These are phyloP conservation scores for Rhinocladiella similis DNA, from an alignment of 2,329 filamentous ascomycete species.

Conservation along the genomic window DNA sequence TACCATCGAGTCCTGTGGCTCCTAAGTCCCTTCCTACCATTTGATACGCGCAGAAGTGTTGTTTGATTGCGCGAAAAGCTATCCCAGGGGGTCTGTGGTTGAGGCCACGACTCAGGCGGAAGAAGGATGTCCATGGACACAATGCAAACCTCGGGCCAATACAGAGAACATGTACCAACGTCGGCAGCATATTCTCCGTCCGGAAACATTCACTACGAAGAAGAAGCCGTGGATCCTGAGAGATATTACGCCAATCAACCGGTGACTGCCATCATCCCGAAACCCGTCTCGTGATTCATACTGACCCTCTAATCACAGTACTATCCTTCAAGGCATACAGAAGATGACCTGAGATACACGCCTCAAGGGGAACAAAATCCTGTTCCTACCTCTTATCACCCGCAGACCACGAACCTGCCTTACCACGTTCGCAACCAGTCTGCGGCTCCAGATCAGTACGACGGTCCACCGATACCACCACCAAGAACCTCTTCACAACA, in stretches of 20 bases:
- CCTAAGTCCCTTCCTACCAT: not conserved
- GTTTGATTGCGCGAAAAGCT: not conserved
- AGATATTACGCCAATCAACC: constrained; percentile 20
- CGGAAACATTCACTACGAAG: constrained; percentile 15
- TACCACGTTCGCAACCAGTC: constrained; percentile 35
- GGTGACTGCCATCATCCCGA: constrained; percentile 8
- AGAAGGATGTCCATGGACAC: constrained; percentile 22
- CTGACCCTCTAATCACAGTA: constrained; percentile 14
- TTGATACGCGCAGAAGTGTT: not conserved
- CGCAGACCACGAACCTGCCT: constrained; percentile 17
- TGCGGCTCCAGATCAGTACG: constrained; percentile 53
- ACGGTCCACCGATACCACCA: constrained; percentile 67
- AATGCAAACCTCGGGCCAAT: constrained; percentile 21
- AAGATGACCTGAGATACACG: constrained; percentile 12
- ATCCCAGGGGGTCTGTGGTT: constrained; percentile 5
- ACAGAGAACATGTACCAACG: constrained; percentile 16
- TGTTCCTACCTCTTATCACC: constrained; percentile 13
- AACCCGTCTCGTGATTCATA: not conserved
- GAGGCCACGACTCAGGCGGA: constrained; percentile 9
- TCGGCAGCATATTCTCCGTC: constrained; percentile 15
- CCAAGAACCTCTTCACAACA: constrained; percentile 79
- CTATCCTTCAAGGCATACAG: constrained; percentile 12
- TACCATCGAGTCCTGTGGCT: not conserved
- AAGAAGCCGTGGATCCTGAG: constrained; percentile 11
- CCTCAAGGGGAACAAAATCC: constrained; percentile 13